A percentile compares a stretch with the other conserved stretches of the same genome.
phyloP scores from a whole-genome alignment of 352 stramenopile species.

The Globisporangium viniferum region DNA sequence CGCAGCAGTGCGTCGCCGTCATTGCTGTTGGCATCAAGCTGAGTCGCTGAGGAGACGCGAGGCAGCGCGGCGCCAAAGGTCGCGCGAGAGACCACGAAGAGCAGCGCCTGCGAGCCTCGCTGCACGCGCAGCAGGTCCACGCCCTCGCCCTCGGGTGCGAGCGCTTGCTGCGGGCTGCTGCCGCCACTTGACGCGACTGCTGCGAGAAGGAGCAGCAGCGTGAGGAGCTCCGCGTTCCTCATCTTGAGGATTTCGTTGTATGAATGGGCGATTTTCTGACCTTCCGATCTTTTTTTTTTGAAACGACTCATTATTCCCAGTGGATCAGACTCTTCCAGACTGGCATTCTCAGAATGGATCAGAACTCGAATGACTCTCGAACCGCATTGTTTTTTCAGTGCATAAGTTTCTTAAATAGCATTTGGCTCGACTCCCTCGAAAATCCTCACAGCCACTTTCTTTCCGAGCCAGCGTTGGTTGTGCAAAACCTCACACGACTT shows the following conservation, averaged over 20 bases:
- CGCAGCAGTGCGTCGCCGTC: constrained; percentile 1
- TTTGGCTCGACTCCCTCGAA: too few relatives aligned
- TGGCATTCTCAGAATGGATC: too few relatives aligned
- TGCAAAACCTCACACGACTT: too few relatives aligned
- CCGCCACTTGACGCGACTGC: not conserved
- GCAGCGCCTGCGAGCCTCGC: constrained; percentile 11
- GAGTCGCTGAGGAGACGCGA: constrained; percentile 18
- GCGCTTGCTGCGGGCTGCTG: not conserved
- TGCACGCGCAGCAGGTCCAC: constrained; percentile 30
- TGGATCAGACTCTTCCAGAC: too few relatives aligned
- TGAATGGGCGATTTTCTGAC: not conserved
- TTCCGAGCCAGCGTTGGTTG: too few relatives aligned
- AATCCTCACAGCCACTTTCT: too few relatives aligned
- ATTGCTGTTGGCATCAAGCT: constrained; percentile 6
- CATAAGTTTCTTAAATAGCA: too few relatives aligned
- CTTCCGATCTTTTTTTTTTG: not conserved
- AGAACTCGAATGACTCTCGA: too few relatives aligned
- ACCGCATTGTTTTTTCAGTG: too few relatives aligned
- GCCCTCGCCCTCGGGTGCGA: not conserved
- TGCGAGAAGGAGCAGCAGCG: constrained; percentile 1
- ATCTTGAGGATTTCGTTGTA: not conserved
- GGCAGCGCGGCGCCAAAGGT: constrained; percentile 28
- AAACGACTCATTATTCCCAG: not conserved
- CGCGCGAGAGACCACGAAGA: constrained; percentile 27
- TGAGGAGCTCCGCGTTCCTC: not conserved